These are phyloP conservation scores for Phytophthora fragariaefolia DNA, from an alignment of 352 stramenopile species.

Conservation along the genomic window DNA sequence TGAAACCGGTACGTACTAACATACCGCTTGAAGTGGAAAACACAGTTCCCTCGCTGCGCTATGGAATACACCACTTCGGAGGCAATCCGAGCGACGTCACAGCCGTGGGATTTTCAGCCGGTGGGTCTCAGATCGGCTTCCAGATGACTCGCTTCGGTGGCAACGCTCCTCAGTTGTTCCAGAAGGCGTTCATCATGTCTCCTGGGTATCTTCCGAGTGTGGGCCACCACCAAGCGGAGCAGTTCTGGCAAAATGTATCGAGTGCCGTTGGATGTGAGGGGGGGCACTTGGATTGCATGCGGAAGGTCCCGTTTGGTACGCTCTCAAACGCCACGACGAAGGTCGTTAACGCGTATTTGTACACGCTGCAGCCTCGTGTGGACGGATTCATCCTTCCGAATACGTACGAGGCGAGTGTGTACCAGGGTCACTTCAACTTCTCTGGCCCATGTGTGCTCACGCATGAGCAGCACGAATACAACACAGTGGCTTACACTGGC, in stretches of 20 bases:
- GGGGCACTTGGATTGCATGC: slow-evolving; percentile 34
- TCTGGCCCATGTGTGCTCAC: background rate
- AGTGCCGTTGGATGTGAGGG: slow-evolving; percentile 22
- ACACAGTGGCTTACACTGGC: background rate
- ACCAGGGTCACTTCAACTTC: slow-evolving; percentile 5
- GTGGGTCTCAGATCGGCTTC: slow-evolving; percentile 33
- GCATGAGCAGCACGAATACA: background rate
- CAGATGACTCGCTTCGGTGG: slow-evolving; percentile 40
- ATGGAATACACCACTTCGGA: slow-evolving; percentile 15
- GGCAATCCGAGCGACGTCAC: slow-evolving; percentile 48
- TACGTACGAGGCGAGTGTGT: slow-evolving; percentile 5
- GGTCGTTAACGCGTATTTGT: slow-evolving; percentile 28
- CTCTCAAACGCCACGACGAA: slow-evolving; percentile 12
- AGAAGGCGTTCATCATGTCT: slow-evolving; percentile 41
- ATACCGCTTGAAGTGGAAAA: slow-evolving; percentile 4
- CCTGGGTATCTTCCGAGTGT: slow-evolving; percentile 26
- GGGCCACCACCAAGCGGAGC: slow-evolving; percentile 30
- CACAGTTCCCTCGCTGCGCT: slow-evolving; percentile 1
- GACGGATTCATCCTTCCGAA: slow-evolving; percentile 26
- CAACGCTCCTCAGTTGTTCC: slow-evolving; percentile 29
- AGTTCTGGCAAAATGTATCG: slow-evolving; percentile 42
- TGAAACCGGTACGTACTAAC: slow-evolving; percentile 4
- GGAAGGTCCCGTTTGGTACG: slow-evolving; percentile 20
- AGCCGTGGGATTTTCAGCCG: slow-evolving; percentile 38
- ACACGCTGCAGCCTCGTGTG: slow-evolving; percentile 32